A percentile compares a stretch with the other conserved stretches of the same genome.
These are phyloP conservation scores for Acanthamoeba sp. DNA, from an alignment of 208 protist genomes.

Conservation along the genomic window DNA sequence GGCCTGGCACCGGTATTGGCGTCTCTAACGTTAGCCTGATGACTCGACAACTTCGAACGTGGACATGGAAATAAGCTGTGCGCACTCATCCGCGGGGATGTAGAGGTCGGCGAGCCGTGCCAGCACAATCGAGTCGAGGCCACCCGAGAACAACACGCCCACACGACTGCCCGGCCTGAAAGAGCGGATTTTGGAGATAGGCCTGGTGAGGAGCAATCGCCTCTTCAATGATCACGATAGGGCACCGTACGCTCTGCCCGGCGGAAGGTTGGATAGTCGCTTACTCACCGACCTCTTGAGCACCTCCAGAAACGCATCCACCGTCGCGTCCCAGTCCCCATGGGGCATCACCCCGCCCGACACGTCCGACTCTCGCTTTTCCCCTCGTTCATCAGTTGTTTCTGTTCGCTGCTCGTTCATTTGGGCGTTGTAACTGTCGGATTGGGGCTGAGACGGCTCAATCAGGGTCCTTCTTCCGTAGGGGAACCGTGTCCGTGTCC, in stretches of 20 bases:
- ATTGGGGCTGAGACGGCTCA: neutral
- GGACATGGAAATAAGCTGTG: too few species aligned
- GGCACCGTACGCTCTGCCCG: neutral
- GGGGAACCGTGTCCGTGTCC: neutral
- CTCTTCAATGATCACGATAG: neutral
- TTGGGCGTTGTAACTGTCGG: neutral
- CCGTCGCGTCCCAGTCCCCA: neutral
- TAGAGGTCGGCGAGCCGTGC: conserved; percentile 79
- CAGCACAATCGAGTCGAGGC: conserved; percentile 83
- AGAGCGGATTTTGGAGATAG: neutral
- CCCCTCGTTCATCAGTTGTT: too few species aligned
- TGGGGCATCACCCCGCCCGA: neutral
- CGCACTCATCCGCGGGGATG: conserved; percentile 65
- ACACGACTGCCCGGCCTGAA: conserved; percentile 48
- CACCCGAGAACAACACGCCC: conserved; percentile 80
- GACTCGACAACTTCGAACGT: too few species aligned
- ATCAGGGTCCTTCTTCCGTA: neutral
- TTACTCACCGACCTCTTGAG: conserved; percentile 28
- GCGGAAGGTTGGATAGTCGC: conserved; percentile 4
- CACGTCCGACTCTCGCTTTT: neutral
- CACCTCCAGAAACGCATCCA: conserved; percentile 19
- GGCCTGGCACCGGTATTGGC: too few species aligned
- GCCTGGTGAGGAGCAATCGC: neutral
- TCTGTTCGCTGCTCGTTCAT: neutral
- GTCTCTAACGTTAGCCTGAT: too few species aligned